A percentile compares a stretch with the other conserved stretches of the same genome.
phyloP scores from a whole-genome alignment of 2,329 filamentous ascomycete genomes.

The Fragosphaeria purpurea region DNA sequence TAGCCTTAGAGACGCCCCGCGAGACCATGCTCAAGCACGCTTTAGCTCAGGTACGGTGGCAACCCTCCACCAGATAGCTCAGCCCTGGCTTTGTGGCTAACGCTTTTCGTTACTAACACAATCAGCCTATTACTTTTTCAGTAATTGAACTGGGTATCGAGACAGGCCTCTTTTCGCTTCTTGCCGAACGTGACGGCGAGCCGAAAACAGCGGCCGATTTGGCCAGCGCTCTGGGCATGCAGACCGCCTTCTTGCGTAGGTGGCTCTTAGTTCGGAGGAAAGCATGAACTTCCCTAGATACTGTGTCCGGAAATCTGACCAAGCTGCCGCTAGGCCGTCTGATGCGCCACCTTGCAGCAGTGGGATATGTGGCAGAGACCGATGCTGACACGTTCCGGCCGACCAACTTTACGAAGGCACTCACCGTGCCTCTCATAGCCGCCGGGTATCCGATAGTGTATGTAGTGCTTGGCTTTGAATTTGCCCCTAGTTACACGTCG shows the following conservation, averaged over 20 bases:
- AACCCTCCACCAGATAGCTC: too few relatives aligned
- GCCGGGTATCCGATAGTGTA: constrained; percentile 21
- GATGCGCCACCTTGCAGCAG: constrained; percentile 27
- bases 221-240: constrained; percentile 18
- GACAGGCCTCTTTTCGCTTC: constrained; percentile 25
- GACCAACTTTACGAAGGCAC: constrained; percentile 27
- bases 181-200: constrained; percentile 22
- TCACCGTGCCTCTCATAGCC: constrained; percentile 24
- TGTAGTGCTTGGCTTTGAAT: too few relatives aligned
- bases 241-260: constrained; percentile 20
- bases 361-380: constrained; percentile 29
- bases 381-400: constrained; percentile 25
- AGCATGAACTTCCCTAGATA: too few relatives aligned
- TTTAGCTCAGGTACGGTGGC: constrained; percentile 32
- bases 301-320: too few relatives aligned
- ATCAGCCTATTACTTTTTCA: neutral
- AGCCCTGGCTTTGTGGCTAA: neutral
- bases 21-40: constrained; percentile 37
- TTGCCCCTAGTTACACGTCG: too few relatives aligned
- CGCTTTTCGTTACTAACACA: constrained; percentile 2
- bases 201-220: constrained; percentile 22
- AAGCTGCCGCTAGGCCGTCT: constrained; percentile 21
- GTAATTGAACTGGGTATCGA: constrained; percentile 20
- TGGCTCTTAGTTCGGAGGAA: too few relatives aligned
- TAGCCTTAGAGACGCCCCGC: constrained; percentile 33